Evolutionary conservation across 768 basidiomycete species (phyloP).

Genomic region (Multifurca ochricompacta): DNA sequence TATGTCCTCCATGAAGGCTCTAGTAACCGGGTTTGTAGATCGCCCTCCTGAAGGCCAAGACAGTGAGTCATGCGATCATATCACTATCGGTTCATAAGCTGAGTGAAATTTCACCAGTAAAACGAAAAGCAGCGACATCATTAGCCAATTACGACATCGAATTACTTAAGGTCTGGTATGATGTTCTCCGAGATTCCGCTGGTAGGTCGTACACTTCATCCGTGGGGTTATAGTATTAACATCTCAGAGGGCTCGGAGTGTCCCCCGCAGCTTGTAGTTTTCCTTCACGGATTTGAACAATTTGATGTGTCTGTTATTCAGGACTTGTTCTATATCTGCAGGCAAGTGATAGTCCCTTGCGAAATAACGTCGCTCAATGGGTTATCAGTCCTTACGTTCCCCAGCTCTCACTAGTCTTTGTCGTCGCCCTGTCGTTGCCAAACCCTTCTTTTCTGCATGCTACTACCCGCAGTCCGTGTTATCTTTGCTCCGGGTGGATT

Average conservation of each 20-base stretch:
- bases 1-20: constrained; percentile 20
- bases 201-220: neutral
- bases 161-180: constrained; percentile 54
- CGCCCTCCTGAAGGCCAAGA: constrained; percentile 16
- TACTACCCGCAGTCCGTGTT: constrained; percentile 55
- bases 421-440: constrained; percentile 54
- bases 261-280: constrained; percentile 40
- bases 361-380: neutral
- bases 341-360: constrained; percentile 32
- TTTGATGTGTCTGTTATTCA: constrained; percentile 55
- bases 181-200: constrained; percentile 29
- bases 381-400: constrained; percentile 43
- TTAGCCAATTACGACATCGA: constrained; percentile 57
- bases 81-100: neutral
- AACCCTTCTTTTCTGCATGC: constrained; percentile 45
- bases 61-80: constrained; percentile 5
- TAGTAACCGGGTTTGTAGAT: constrained; percentile 19
- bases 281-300: constrained; percentile 71
- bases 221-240: constrained; percentile 8
- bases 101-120: constrained; percentile 28
- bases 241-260: constrained; percentile 18
- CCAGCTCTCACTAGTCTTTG: constrained; percentile 54
- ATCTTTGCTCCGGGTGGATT: constrained; percentile 46
- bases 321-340: constrained; percentile 66
- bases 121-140: constrained; percentile 42